These are phyloP conservation scores for Brettanomyces naardenensis DNA, from an alignment of 805 yeast genomes.

Conservation along the genomic window DNA sequence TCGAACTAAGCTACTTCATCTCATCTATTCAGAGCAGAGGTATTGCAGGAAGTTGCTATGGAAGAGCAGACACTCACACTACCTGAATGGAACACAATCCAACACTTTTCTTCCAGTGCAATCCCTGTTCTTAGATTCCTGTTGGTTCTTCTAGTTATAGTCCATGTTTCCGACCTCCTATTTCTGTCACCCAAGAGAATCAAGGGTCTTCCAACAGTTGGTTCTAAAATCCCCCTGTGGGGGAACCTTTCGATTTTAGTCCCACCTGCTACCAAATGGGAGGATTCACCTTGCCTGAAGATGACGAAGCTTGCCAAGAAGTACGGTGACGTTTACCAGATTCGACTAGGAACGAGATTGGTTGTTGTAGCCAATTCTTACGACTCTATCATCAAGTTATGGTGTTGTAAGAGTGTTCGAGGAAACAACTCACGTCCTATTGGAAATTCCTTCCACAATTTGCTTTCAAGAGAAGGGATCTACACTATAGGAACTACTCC, in stretches of 20 bases:
- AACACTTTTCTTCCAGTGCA: not conserved
- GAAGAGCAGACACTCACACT: no score
- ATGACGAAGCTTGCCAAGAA: constrained; percentile 37
- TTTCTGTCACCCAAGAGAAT: constrained; percentile 7
- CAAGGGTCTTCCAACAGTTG: constrained; percentile 14
- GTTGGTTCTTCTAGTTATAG: not conserved
- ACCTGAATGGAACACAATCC: no score
- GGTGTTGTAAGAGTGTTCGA: constrained; percentile 38
- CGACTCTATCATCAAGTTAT: constrained; percentile 43
- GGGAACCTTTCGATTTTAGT: constrained; percentile 18
- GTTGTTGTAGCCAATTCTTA: constrained; percentile 64
- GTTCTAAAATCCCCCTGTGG: constrained; percentile 19
- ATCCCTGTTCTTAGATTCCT: not conserved
- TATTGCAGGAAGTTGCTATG: no score
- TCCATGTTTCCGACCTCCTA: constrained; percentile 2
- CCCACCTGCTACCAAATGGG: constrained; percentile 15
- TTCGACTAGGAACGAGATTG: constrained; percentile 48
- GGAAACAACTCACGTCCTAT: constrained; percentile 63
- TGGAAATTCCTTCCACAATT: constrained; percentile 57
- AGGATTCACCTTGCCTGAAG: constrained; percentile 36
- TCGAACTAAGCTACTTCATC: no score
- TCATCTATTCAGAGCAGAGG: no score
- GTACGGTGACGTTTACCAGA: constrained; percentile 48
- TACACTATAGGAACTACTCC: constrained; percentile 65
- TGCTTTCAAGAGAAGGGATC: constrained; percentile 47